Evolutionary conservation across 768 basidiomycete species (phyloP), one percentile per base, ranked within the genome.

Genomic region (Serendipita sp.): DNA sequence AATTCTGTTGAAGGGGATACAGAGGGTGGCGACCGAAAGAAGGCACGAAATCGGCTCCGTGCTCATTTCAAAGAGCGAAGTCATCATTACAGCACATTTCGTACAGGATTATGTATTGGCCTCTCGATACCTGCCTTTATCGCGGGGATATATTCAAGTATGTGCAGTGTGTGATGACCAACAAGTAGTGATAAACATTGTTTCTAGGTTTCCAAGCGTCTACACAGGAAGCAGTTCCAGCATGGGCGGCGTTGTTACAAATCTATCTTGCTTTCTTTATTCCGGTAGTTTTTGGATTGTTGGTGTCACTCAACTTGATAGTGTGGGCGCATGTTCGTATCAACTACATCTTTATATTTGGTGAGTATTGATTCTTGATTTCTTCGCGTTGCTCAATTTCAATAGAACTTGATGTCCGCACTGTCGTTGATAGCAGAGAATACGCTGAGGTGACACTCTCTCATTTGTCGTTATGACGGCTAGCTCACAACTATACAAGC

Each of bases 331-430:
- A 74, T 3, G 76, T 84, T 3, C 79, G 87, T 52, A 91, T 99
- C 68, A 98, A 97, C 71, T 95, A 93, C 69, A 80, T 85, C n/a
- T 95, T 97, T 72, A 89, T 94, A 40, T 89, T 94, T 69, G 87
- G 87, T 88, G 65, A 44, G 80, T 69, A 44, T 52, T 34, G 10
- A 8, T 55, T 16, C 18, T 37, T 40, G 40, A 44, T n/a, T 33
- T 65, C 67, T 68, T 43, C 67, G 67, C 65, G 52, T 29, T 34
- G 16, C 6, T 37, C 60, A 15, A 23, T 5, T 33, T 31, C 11
- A 27, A 36, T 66, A 86, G 90, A 88, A 71, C 72, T 94, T 63
- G 81, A 91, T 66, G 70, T 83, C 27, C 79, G 83, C 64, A 83
- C 85, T 37, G 82, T 79, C 33, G 74, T 94, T 63, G 90, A 96